phyloP scores from a whole-genome alignment of 1,284 basidiomycete genomes.

The Puccinia triticina region DNA sequence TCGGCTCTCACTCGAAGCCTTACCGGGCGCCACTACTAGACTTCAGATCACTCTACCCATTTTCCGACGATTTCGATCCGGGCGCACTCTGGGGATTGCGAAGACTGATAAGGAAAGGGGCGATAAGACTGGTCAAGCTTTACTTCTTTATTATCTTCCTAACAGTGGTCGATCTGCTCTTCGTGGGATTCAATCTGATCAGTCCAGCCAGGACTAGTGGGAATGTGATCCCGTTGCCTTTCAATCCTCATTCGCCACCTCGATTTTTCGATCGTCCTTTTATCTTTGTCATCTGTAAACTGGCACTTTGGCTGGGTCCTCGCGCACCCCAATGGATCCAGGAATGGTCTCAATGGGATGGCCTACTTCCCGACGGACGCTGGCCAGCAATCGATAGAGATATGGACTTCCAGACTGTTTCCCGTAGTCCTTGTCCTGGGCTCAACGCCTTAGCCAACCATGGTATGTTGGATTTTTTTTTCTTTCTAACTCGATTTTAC shows the following conservation, averaged over 20 bases:
- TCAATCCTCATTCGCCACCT: conserved; percentile 52
- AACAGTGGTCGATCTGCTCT: neutral
- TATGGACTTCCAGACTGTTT: neutral
- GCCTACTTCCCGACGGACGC: conserved; percentile 42
- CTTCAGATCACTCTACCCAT: neutral
- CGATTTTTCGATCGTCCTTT: conserved; percentile 42
- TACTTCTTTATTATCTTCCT: conserved; percentile 15
- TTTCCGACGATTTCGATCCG: conserved; percentile 21
- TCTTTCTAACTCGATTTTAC: neutral
- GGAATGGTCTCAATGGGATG: conserved; percentile 51
- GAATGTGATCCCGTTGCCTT: conserved; percentile 47
- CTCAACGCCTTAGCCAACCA: conserved; percentile 50
- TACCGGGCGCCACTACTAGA: neutral
- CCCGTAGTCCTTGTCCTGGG: conserved; percentile 52
- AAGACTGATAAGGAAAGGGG: conserved; percentile 4
- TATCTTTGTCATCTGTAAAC: conserved; percentile 37
- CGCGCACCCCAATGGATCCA: conserved; percentile 34
- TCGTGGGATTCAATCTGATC: conserved; percentile 2
- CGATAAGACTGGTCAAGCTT: neutral
- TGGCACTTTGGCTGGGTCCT: conserved; percentile 15
- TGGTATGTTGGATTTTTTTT: neutral
- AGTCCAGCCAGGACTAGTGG: conserved; percentile 22
- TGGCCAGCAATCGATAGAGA: conserved; percentile 39
- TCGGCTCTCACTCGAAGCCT: neutral
- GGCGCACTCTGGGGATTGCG: conserved; percentile 9